Percentiles rank a stretch among this genome's conserved stretches.
These are phyloP conservation scores for Penicillium sp. DNA, from an alignment of 2,329 filamentous ascomycete species.

Conservation along the genomic window DNA sequence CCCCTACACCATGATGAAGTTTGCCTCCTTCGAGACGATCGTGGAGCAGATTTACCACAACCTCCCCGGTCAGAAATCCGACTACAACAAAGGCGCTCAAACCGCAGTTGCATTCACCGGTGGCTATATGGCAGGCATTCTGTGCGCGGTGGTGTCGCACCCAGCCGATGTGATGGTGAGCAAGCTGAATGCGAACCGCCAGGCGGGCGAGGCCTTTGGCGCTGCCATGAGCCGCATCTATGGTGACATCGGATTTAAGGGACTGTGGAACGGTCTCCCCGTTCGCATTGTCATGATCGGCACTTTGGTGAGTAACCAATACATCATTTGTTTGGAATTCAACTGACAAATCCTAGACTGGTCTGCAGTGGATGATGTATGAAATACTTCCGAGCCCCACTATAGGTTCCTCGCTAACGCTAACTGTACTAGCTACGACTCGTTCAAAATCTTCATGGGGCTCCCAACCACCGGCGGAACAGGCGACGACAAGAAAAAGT, in stretches of 20 bases:
- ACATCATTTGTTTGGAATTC: not conserved
- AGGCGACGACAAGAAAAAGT: constrained; percentile 39
- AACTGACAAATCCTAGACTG: constrained; percentile 48
- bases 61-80: constrained; percentile 68
- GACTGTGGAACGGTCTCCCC: constrained; percentile 87
- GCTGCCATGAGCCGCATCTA: constrained; percentile 74
- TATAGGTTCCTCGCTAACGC: constrained; percentile 20
- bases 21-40: constrained; percentile 85
- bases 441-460: constrained; percentile 86
- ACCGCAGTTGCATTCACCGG: constrained; percentile 78
- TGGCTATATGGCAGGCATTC: constrained; percentile 81
- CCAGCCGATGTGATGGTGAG: constrained; percentile 86
- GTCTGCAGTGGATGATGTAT: constrained; percentile 91
- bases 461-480: constrained; percentile 74
- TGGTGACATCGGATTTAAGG: constrained; percentile 74
- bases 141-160: constrained; percentile 76
- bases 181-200: constrained; percentile 77
- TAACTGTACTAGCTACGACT: constrained; percentile 49
- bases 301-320: constrained; percentile 45
- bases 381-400: constrained; percentile 32
- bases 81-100: constrained; percentile 75
- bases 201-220: constrained; percentile 70
- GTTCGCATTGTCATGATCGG: constrained; percentile 88
- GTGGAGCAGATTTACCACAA: constrained; percentile 77
- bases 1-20: constrained; percentile 89